Evolutionary conservation across 2,329 filamentous ascomycete genomes (phyloP), one percentile per base, ranked within the genome.

Genomic region (Mollisia scopiformis): DNA sequence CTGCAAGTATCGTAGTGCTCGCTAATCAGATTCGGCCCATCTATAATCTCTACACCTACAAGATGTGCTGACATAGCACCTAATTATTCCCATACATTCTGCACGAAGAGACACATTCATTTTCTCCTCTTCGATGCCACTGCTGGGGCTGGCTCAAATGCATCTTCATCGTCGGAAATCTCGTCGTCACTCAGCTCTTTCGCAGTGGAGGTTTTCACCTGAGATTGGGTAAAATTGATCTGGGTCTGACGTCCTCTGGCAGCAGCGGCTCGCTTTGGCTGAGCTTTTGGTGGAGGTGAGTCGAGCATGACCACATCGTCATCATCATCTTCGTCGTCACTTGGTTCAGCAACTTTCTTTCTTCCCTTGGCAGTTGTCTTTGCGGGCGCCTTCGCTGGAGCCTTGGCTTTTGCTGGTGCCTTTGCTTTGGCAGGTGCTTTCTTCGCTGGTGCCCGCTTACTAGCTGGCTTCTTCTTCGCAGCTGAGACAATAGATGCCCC

Each of bases 181-280:
- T 88, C 86, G 69, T 89, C 86, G 61, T 88, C 85, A 62, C 86
- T 88, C 57, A 88, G 82, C 69, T 88, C 84, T n/a, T 79, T 77
- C 37, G 80, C 77, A 33, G 65, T 54, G n/a, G 66, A 58, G 35
- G 67, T 67, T 41, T 68, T 71, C 25, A 67, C 56, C 63, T 82
- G 79, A n/a, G 74, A 71, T 27, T 75, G 72, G 2, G 76, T 73
- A 77, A 85, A 85, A 62, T 75, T 82, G 25, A 84, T 72, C 43
- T 74, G 83, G 1, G 81, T 80, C 71, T 85, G 83, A 54, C 74
- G 75, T 46, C 71, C 66, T 61, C 74, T 77, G 16, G 65, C 58
- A 2, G 70, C 65, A 33, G 66, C 62, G 27, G 67, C 65, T 63
- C 72, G 67, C 57, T 67, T 70, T 1, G 69, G 69, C 30, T 69